Conservation (phyloP, 192 early-diverging fungal genomes). For the Helicostylum pulchrum region DNA sequence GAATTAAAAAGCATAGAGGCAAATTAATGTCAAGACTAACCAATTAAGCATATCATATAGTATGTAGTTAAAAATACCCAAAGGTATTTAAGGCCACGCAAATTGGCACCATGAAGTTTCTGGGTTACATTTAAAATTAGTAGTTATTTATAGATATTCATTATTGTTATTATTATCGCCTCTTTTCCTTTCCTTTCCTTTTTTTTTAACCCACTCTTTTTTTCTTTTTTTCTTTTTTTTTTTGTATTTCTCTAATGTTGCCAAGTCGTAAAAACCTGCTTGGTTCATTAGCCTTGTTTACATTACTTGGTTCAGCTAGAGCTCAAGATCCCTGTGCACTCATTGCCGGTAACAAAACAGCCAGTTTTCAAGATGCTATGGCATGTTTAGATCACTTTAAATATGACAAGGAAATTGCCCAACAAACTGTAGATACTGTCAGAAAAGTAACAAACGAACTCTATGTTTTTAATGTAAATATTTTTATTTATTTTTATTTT, state of each 20-base stretch:
- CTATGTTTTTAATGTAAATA: constrained; percentile 36
- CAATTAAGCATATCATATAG: too few species aligned
- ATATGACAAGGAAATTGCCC: constrained; percentile 26
- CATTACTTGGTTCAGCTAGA: not conserved
- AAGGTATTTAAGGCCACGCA: too few species aligned
- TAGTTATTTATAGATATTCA: too few species aligned
- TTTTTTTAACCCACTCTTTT: not conserved
- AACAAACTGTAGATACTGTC: constrained; percentile 33
- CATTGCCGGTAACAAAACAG: constrained; percentile 30
- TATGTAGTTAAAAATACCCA: too few species aligned
- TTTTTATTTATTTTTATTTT: constrained; percentile 5
- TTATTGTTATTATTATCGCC: not conserved
- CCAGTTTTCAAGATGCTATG: constrained; percentile 30
- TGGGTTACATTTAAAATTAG: too few species aligned
- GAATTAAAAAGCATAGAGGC: too few species aligned
- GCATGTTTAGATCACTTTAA: constrained; percentile 37
- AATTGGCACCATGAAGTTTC: too few species aligned
- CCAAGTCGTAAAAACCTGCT: constrained; percentile 1
- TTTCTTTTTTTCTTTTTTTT: constrained; percentile 3
- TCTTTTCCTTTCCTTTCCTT: constrained; percentile 9
- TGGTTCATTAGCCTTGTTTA: constrained; percentile 11
- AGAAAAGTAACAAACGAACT: constrained; percentile 29
- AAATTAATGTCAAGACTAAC: too few species aligned
- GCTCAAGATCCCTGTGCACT: constrained; percentile 27
- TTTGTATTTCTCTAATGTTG: constrained; percentile 9